phyloP scores from a whole-genome alignment of 1,284 basidiomycete species.

The Boletus chippewaensis region DNA sequence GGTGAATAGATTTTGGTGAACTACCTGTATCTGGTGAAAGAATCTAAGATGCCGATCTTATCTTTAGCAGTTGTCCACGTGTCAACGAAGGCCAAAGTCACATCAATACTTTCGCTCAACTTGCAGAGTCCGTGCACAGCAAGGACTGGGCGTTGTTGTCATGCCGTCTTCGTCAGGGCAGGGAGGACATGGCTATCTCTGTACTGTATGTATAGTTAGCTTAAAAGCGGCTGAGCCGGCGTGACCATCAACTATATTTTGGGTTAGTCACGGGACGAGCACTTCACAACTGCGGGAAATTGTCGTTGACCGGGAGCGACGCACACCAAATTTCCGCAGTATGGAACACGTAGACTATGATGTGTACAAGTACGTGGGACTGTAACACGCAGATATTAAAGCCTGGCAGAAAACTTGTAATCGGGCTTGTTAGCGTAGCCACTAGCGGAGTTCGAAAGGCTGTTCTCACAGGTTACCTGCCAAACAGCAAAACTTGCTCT shows the following conservation, averaged over 20 bases:
- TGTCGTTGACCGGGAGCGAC: neutral
- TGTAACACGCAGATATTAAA: neutral
- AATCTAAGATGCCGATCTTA: constrained; percentile 3
- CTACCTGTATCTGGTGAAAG: neutral
- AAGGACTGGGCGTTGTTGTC: neutral
- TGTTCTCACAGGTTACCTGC: constrained; percentile 30
- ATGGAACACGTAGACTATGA: constrained; percentile 17
- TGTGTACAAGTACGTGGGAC: constrained; percentile 12
- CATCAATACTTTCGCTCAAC: neutral
- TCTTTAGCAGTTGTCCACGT: constrained; percentile 13
- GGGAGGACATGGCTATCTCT: neutral
- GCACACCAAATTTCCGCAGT: constrained; percentile 7
- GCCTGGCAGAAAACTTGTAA: neutral
- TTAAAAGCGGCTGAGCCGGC: neutral
- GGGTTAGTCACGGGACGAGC: neutral
- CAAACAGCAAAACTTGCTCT: constrained; percentile 34
- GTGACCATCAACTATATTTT: neutral
- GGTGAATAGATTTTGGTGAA: neutral
- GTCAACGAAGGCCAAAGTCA: constrained; percentile 4
- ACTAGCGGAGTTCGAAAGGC: constrained; percentile 33
- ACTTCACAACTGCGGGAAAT: neutral
- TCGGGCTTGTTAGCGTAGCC: constrained; percentile 6
- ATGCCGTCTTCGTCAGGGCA: neutral
- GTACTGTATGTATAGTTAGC: neutral
- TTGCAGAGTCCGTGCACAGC: neutral